Percentiles rank a stretch among this genome's conserved stretches.
Conservation (phyloP, 2,329 filamentous ascomycete genomes). For the Fusarium brevicatenulatum region DNA sequence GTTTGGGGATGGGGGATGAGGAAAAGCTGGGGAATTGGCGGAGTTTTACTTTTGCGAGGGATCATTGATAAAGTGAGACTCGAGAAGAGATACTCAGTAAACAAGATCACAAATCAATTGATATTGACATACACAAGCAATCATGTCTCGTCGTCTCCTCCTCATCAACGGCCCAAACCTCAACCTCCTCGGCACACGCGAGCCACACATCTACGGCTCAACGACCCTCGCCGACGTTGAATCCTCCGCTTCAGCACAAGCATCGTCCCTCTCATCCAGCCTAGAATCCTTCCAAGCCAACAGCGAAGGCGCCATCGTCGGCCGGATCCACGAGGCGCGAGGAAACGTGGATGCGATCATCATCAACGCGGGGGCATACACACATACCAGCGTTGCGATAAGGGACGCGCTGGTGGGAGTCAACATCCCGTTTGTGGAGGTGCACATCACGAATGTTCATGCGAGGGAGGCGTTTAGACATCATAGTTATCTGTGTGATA, state of each 20-base stretch:
- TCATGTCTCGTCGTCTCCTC: constrained; percentile 64
- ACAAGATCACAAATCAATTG: not conserved
- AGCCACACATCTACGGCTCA: constrained; percentile 77
- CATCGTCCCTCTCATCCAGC: constrained; percentile 55
- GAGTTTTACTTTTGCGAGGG: constrained; percentile 23
- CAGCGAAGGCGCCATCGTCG: constrained; percentile 78
- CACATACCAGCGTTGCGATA: constrained; percentile 80
- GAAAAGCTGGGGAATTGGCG: constrained; percentile 7
- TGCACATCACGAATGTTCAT: constrained; percentile 82
- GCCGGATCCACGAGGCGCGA: constrained; percentile 76
- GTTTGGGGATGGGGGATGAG: not conserved
- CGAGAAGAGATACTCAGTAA: not conserved
- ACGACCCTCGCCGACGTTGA: constrained; percentile 74
- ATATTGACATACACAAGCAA: not conserved
- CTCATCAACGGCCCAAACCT: constrained; percentile 86
- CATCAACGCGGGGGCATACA: constrained; percentile 80
- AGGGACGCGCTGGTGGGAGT: constrained; percentile 78
- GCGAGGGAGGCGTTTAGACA: constrained; percentile 74
- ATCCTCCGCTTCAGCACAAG: constrained; percentile 59
- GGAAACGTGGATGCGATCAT: constrained; percentile 70
- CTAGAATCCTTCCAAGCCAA: constrained; percentile 78
- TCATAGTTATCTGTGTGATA: constrained; percentile 79
- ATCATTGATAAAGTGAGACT: constrained; percentile 19
- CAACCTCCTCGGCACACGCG: constrained; percentile 79
- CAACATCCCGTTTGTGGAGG: constrained; percentile 77